Base-by-base conservation (phyloP, 345 rosid species). In the Gossypium turneri region DNA sequence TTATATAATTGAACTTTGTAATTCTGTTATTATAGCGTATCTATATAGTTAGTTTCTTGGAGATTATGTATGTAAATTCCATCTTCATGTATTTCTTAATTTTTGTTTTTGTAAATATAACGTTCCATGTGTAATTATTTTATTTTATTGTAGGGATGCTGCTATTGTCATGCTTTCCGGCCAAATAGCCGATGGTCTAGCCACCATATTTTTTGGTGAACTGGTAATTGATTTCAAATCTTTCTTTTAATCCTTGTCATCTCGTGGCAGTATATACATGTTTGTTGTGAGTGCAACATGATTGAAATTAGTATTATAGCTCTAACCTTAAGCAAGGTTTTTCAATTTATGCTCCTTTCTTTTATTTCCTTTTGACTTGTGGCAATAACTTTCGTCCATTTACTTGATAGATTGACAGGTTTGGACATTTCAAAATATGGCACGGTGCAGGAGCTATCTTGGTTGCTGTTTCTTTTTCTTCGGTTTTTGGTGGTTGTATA, bases 381-480 rank as follows among this genome's bases (percentile, higher is more conserved):
- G 19, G 29, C 20, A 43, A 16, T 65, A 43, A 19, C 27, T 70
- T 24, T 50, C 70, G 15, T 65, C 44, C 53, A 70, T 76, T 76
- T 73, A 34, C 70, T 70, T 79, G 77, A 73, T 83, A 92, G 98
- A 90, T 94, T 81, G 97, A 94, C 89, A 91, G 98, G 85, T 94
- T 92, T 88, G 98, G 98, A 34, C 89, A 81, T 86, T 94, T 94
- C 90, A 94, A 94, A 84, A 55, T 91, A 65, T 94, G 98, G 97
- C 97, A 86, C 85, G 97, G 86, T 73, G 97, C 92, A 68, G 98
- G 98, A 82, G 90, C 98, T 61, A 16, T 90, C 73, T 83, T 94
- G 75, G 97, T 92, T 80, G 97, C 98, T 7, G 79, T 92, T 67
- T 94, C 97, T 41, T 94, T 91, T 83, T 94, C 98, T 76, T 94